These are phyloP conservation scores for Zygosaccharomyces bisporus DNA, from an alignment of 805 yeast genomes.

Conservation along the genomic window DNA sequence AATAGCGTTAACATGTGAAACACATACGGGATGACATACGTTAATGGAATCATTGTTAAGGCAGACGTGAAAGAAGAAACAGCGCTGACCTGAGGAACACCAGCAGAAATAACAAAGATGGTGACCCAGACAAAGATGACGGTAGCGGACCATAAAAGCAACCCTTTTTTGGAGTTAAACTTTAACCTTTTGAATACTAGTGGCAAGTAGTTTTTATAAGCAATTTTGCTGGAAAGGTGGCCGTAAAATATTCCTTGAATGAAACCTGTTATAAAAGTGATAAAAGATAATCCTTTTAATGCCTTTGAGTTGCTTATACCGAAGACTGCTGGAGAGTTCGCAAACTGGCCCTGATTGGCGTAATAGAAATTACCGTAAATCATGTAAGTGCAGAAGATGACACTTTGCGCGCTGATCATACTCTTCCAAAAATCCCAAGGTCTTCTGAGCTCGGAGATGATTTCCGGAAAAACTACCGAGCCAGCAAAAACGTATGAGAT, in stretches of 20 bases:
- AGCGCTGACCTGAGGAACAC: constrained; percentile 10
- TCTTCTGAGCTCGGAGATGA: constrained; percentile 7
- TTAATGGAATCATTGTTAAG: constrained; percentile 8
- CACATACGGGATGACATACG: constrained; percentile 5
- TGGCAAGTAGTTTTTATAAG: constrained; percentile 8
- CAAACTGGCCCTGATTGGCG: constrained; percentile 7
- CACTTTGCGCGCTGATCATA: constrained; percentile 4
- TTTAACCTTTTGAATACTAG: constrained; percentile 4
- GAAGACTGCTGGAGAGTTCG: constrained; percentile 6
- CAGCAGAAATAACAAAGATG: constrained; percentile 5
- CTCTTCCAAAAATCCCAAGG: constrained; percentile 11
- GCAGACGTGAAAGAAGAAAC: constrained; percentile 9
- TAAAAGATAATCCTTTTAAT: constrained; percentile 4
- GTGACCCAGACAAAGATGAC: neutral
- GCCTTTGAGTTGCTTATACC: constrained; percentile 7
- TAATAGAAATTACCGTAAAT: constrained; percentile 6
- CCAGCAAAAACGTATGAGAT: constrained; percentile 9
- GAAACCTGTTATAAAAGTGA: constrained; percentile 7
- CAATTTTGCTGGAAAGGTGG: constrained; percentile 4
- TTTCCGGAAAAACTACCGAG: constrained; percentile 8
- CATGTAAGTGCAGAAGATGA: constrained; percentile 7
- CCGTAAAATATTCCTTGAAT: constrained; percentile 8
- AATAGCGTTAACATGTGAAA: constrained; percentile 8
- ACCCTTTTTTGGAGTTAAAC: constrained; percentile 4
- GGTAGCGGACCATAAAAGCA: constrained; percentile 6